Evolutionary conservation across 305 asterid species (phyloP), one percentile per base, ranked within the genome.

Genomic region (Fraxinus albicans): DNA sequence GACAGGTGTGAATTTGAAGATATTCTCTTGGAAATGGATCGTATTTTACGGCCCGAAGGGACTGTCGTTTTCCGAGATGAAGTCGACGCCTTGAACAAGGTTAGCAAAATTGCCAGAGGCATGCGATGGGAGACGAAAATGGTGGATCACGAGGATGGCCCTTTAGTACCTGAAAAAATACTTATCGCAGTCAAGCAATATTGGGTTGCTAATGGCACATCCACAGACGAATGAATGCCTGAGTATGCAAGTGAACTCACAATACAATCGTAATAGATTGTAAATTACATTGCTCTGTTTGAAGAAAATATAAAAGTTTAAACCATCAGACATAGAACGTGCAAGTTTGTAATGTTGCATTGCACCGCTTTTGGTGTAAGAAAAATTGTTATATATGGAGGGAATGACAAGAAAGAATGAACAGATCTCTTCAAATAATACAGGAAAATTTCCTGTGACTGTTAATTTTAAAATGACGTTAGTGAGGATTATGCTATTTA

Each of bases 141-240:
- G 93, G 33, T 88, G 82, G 98, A 95, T 85, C 98, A 95, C 38
- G 98, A 95, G 80, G 97, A 93, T 58, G 98, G 98, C 8, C 98
- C 98, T 15, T 86, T 95, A 6, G 98, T 95, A 58, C 95, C 98
- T 8, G 93, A 95, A 89, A 95, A 95, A 82, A 89, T 94, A 82
- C 91, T 95, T 12, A 74, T 95, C 12, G 98, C 94, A 2, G 91
- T 89, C 1, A 92, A 95, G 40, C 95, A 86, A 73, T 95, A 95
- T 77, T 85, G 95, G 92, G 94, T 90, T 10, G 93, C 75, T 33
- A 89, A 90, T 67, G 74, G 74, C 83, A 88, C 92, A 1, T 80
- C 86, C 9, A 79, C 87, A 1, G 87, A 84, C 60, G 88, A 91
- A 81, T 91, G 87, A 89, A 70, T 6, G 21, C 21, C 34, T 6